Evolutionary conservation across 2,329 filamentous ascomycete genomes (phyloP), one percentile per base, ranked within the genome.

Genomic region (Teratosphaeriaceae sp.): DNA sequence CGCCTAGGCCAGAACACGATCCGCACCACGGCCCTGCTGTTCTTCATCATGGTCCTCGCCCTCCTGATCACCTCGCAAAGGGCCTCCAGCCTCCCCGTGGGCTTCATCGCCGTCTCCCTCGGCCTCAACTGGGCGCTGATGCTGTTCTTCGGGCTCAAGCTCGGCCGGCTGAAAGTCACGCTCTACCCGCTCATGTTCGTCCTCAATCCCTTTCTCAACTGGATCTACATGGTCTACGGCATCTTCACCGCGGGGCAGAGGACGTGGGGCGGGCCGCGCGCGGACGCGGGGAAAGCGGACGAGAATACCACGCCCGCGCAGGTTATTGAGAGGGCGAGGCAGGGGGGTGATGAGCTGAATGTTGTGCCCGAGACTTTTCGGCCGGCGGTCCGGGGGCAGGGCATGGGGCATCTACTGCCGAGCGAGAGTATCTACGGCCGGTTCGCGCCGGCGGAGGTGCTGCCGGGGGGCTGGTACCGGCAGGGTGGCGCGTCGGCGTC

Each of bases 1-100:
- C 82, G 90, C 27, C 92, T 97, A 64, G 87, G 92, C 78, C 89
- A 96, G 58, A 94, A 96, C 68, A 96, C 89, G 1, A 95, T 97
- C 56, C 80, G 92, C 46, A 97, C 90, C 2, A 98, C 90, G 1
- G 88, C 89, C 0, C 71, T 97, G 31, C 76, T 97, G 1, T 96
- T 97, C 70, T 92, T 95, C 69, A 87, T 96, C 69, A 85, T 96
- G 80, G 74, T 90, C 2, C 73, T 97, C 38, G 88, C 90, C 3
- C 72, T 98, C 44, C 73, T 89, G 45, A 92, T 86, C 5, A 95
- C 88, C 0, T 85, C 84, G 0, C 88, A 88, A 62, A 83, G 75
- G 52, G 72, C 94, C 26, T 65, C 77, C 19, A 82, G 92, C 58
- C 73, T 97, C 6, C 92, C 92, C 0, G 83, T 96, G 18, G 89